Evolutionary conservation across 441 rosid species (phyloP).

Genomic region (Populus hybrid): DNA sequence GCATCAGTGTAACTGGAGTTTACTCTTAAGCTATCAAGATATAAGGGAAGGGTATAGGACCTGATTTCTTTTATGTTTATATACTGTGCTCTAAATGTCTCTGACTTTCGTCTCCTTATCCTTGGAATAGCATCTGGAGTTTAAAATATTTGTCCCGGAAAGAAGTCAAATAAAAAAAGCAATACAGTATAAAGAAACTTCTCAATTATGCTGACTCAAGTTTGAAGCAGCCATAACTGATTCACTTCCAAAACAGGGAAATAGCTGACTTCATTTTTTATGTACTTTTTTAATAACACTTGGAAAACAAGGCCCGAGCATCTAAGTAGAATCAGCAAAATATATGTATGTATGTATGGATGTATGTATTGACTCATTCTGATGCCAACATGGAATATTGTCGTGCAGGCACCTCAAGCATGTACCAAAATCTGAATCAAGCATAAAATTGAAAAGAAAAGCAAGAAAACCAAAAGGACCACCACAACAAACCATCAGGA

Average conservation of each 20-base stretch:
- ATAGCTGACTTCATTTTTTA: background rate
- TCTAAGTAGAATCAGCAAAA: background rate
- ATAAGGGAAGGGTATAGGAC: slow-evolving; percentile 31
- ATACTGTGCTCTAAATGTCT: slow-evolving; percentile 83
- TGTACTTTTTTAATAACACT: background rate
- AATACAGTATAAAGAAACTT: slow-evolving; percentile 1
- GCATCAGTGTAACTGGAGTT: slow-evolving; percentile 3
- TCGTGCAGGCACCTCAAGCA: too few species aligned
- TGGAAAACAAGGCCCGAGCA: background rate
- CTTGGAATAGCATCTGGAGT: slow-evolving; percentile 49
- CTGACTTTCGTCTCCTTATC: slow-evolving; percentile 73
- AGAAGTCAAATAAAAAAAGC: slow-evolving; percentile 10
- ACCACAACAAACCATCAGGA: slow-evolving; percentile 1
- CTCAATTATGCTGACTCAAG: background rate
- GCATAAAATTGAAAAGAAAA: background rate
- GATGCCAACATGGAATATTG: background rate
- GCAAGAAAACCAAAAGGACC: background rate
- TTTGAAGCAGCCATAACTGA: background rate
- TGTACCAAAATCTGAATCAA: background rate
- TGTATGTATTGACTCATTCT: background rate
- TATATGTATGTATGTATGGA: background rate
- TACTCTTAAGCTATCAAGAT: slow-evolving; percentile 3
- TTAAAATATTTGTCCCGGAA: background rate
- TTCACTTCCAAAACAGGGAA: background rate
- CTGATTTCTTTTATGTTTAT: slow-evolving; percentile 82